Base-by-base conservation (phyloP, 768 basidiomycete genomes). In the Suillus fuscotomentosus region DNA sequence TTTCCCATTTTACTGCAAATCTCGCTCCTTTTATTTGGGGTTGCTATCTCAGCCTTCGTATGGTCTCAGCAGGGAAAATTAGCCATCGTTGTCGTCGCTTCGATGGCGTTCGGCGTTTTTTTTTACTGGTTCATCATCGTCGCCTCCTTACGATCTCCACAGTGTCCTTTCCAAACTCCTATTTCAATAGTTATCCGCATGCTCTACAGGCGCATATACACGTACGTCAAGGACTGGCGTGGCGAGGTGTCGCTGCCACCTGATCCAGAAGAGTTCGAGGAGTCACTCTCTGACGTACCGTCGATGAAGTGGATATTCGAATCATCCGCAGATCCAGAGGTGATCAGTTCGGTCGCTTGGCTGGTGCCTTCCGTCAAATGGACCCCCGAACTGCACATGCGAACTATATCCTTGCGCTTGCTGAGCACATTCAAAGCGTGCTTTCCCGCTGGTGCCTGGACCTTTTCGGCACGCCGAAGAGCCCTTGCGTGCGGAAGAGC, bases 261-360 rank as follows among this genome's bases (percentile, higher is more conserved):
- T 55, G 34, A 36, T 11, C 5, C 34, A 13, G 6, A 11, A 36
- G 34, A 11, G 9, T 27, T 27, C 27, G 27, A 27, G 27, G 34
- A 54, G 20, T 17, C 6, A 2, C 53, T 55, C 10, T n/a, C 36
- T 7, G 54, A 55, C 10, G 34, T 34, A 36, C 34, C 20, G 15
- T 55, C 67, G 9, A 63, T 71, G 20, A 42, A 56, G 43, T 71
- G 70, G 70, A 50, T 71, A 15, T 54, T 71, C 20, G 66, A 68
- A 48, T 68, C 61, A 2, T 71, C 71, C 20, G 68, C 62, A 17
- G 64, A 71, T 66, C 67, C 66, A 27, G 66, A 60, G 38, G 45
- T 38, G 5, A 55, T 55, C 34, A 55, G 20, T 38, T 55, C 54
- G 13, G 54, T 36, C 54, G 54, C 54, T 36, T 38, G 54, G 54